Base-by-base conservation (phyloP, 1,284 basidiomycete genomes). In the Moesziomyces parantarcticus region DNA sequence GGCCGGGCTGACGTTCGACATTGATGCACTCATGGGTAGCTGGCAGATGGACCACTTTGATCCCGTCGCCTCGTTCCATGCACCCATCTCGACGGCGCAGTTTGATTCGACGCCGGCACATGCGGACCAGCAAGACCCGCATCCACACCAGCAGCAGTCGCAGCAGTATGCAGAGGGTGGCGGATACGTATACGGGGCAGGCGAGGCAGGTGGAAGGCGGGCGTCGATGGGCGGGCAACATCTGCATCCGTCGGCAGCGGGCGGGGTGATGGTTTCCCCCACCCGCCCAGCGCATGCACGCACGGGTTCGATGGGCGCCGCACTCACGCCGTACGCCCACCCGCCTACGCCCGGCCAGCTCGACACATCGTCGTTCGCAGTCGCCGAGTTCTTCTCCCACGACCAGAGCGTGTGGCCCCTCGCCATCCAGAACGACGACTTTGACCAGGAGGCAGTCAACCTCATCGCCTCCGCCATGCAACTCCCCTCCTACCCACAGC, bases 351-450 rank as follows among this genome's bases (percentile, higher is more conserved):
- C 64, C 9, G 70, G 70, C 1, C 56, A 60, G 48, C 39, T 73
- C 44, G 70, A 73, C n/a, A 69, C 65, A 3, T 52, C 47, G 40
- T 64, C 60, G 11, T 52, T 68, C 8, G 67, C 72, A 0, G 58
- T 71, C 34, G 72, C 72, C 47, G 72, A 75, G 20, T 75, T 75
- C 54, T 75, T 75, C 39, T 60, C 59, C 25, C 66, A 62, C 53
- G 72, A 70, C 40, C 62, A 75, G 36, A 66, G 58, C 50, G 63
- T 74, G 25, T 74, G 71, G 71, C 71, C 71, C 2, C 47, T 74
- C 2, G 41, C 44, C 16, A 66, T 75, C 11, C 71, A 75, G 56
- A 70, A 69, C 47, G 71, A 75, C 41, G 67, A 62, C 20, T 40
- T 75, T 11, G 71, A 69, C 54, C 58, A 69, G 41, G 71, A 66